Evolutionary conservation across 1,139 yeast species (phyloP).

Genomic region (Kluyveromyces marxianus): DNA sequence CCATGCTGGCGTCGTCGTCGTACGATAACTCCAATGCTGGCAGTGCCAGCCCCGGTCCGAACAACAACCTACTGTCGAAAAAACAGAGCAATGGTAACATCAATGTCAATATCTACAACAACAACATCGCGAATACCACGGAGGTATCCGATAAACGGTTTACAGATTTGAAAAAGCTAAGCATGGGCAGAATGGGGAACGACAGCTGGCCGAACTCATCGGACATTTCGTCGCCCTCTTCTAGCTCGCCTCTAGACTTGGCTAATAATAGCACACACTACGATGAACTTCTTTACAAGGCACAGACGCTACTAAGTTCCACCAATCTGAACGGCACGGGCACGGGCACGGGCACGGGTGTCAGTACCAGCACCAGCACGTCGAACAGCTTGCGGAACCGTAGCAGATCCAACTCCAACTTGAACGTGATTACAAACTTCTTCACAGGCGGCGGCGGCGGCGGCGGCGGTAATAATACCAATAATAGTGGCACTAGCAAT

Average conservation of each 20-base stretch:
- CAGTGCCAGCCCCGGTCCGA: no score
- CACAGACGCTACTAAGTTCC: background rate
- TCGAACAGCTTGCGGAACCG: constrained; percentile 4
- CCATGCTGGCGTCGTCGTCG: background rate
- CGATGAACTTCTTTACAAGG: background rate
- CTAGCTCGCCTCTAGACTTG: background rate
- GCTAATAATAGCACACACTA: background rate
- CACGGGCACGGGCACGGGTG: background rate
- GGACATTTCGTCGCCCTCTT: background rate
- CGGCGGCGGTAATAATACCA: background rate
- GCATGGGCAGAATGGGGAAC: background rate
- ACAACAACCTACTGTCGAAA: background rate
- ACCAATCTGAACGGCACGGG: background rate
- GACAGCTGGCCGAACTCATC: constrained; percentile 1
- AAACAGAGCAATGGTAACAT: background rate
- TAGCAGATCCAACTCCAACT: constrained; percentile 14
- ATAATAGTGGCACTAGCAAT: background rate
- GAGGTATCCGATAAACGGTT: constrained; percentile 2
- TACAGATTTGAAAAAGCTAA: constrained; percentile 1
- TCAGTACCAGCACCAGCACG: background rate
- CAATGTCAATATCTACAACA: background rate
- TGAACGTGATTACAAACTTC: background rate
- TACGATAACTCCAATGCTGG: no score
- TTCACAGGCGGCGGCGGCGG: background rate
- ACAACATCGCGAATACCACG: background rate